These are phyloP conservation scores for Myrica gale DNA, from an alignment of 306 rosid species.

Conservation along the genomic window DNA sequence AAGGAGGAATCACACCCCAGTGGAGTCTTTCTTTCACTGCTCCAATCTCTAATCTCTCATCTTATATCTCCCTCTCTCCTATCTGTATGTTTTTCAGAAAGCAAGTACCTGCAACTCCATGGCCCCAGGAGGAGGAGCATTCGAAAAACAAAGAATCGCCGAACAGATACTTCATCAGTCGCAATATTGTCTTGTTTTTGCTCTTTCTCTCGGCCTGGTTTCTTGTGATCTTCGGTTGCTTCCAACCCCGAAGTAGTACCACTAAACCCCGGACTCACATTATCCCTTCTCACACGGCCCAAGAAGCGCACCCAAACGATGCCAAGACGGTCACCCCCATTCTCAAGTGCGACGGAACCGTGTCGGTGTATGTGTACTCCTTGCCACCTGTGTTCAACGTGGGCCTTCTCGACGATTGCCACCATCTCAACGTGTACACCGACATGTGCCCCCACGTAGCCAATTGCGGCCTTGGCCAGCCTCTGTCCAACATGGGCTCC, in stretches of 20 bases:
- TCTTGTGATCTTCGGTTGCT: constrained; percentile 33
- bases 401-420: constrained; percentile 53
- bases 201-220: constrained; percentile 49
- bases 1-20: too few relatives aligned
- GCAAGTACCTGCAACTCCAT: too few relatives aligned
- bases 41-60: too few relatives aligned
- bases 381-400: constrained; percentile 68
- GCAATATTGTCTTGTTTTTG: constrained; percentile 19
- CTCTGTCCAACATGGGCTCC: constrained; percentile 22
- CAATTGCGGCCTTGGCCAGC: constrained; percentile 72
- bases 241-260: constrained; percentile 15
- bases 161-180: not conserved
- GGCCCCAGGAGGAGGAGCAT: too few relatives aligned
- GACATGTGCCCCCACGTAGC: constrained; percentile 88
- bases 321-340: not conserved
- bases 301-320: not conserved
- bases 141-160: too few relatives aligned
- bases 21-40: too few relatives aligned
- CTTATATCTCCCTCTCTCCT: too few relatives aligned
- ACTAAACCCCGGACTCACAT: not conserved
- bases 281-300: not conserved
- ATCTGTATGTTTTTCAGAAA: too few relatives aligned
- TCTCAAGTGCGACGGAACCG: constrained; percentile 37
- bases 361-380: constrained; percentile 51
- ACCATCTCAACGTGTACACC: constrained; percentile 61